phyloP scores from a whole-genome alignment of 495 filamentous ascomycete species.

The Bathelium albidoporum region DNA sequence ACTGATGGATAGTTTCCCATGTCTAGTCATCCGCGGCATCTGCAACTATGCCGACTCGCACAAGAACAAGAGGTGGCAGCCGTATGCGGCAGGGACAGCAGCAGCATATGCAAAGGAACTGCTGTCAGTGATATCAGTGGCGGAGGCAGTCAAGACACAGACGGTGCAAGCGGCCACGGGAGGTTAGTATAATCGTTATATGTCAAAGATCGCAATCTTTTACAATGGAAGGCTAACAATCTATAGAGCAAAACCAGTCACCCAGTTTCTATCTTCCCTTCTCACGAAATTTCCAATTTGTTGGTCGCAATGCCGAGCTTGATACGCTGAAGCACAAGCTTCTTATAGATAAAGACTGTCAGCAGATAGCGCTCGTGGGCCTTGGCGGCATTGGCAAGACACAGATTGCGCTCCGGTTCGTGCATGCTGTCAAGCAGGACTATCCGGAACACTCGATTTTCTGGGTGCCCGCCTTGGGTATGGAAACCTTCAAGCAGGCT shows the following conservation, averaged over 20 bases:
- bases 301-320: slow-evolving; percentile 2
- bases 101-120: slow-evolving; percentile 23
- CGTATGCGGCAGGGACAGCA: slow-evolving; percentile 17
- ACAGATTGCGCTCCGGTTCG: slow-evolving; percentile 14
- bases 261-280: slow-evolving; percentile 3
- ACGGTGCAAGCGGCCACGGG: background rate
- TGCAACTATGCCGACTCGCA: slow-evolving; percentile 25
- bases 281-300: background rate
- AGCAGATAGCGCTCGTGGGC: slow-evolving; percentile 10
- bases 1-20: slow-evolving; percentile 19
- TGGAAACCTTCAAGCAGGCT: slow-evolving; percentile 8
- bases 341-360: slow-evolving; percentile 5
- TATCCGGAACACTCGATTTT: slow-evolving; percentile 13
- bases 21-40: slow-evolving; percentile 24
- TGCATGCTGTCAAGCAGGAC: slow-evolving; percentile 2
- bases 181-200: too few relatives aligned
- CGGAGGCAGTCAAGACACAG: background rate
- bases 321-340: slow-evolving; percentile 10
- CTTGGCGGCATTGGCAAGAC: slow-evolving; percentile 20
- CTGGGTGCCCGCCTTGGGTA: slow-evolving; percentile 13
- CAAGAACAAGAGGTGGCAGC: slow-evolving; percentile 20
- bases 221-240: too few relatives aligned
- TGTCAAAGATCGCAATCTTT: too few relatives aligned
- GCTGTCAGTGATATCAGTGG: slow-evolving; percentile 1
- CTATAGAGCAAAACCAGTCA: too few relatives aligned